A percentile compares a stretch with the other conserved stretches of the same genome.
phyloP scores from a whole-genome alignment of 148 eudicot genomes.

The Spergularia marina region DNA sequence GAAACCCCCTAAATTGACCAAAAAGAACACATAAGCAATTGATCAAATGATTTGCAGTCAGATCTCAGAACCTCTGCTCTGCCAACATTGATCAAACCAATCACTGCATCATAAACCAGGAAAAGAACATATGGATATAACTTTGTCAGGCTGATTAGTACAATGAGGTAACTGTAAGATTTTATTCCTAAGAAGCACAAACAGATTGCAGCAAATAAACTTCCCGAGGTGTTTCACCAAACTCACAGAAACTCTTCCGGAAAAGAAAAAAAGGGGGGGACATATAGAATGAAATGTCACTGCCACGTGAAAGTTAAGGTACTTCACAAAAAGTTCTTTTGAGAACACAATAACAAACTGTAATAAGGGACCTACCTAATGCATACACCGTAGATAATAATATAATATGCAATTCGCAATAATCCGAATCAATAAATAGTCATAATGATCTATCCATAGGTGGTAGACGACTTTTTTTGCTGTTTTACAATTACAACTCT shows the following conservation, averaged over 20 bases:
- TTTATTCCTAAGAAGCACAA: background rate
- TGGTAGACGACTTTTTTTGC: background rate
- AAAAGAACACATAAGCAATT: slow-evolving; percentile 21
- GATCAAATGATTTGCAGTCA: slow-evolving; percentile 9
- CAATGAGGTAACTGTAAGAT: background rate
- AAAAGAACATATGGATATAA: slow-evolving; percentile 11
- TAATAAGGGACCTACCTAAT: no score
- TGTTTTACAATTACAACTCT: background rate
- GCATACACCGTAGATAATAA: background rate
- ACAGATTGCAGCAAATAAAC: background rate
- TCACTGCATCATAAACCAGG: slow-evolving; percentile 9
- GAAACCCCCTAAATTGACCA: slow-evolving; percentile 62
- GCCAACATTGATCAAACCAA: slow-evolving; percentile 17
- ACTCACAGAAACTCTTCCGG: background rate
- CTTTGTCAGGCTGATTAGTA: slow-evolving; percentile 14
- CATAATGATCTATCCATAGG: background rate
- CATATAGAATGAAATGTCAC: background rate
- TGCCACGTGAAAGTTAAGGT: no score
- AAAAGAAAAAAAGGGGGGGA: background rate
- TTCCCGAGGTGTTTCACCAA: background rate
- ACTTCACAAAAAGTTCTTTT: no score
- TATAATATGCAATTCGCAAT: background rate
- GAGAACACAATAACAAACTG: no score
- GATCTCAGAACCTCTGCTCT: slow-evolving; percentile 8
- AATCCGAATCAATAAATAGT: background rate